A percentile compares a stretch with the other conserved stretches of the same genome.
These are phyloP conservation scores for Eucalyptus curtisii DNA, from an alignment of 345 rosid species.

Conservation along the genomic window DNA sequence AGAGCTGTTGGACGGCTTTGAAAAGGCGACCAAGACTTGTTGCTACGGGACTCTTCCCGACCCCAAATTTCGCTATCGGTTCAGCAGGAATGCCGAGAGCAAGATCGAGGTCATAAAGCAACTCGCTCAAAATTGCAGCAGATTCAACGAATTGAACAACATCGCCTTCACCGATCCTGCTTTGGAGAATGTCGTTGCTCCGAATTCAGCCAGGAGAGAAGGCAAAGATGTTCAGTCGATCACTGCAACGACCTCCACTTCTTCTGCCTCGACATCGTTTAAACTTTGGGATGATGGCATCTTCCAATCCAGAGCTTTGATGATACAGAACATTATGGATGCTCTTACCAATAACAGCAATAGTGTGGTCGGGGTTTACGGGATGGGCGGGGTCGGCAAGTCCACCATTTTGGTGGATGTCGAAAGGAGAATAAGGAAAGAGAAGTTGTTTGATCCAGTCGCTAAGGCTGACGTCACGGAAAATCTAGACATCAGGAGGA, in stretches of 20 bases:
- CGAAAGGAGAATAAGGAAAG: fast-evolving
- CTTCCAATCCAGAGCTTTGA: no score
- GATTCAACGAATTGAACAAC: background rate
- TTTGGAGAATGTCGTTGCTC: fast-evolving
- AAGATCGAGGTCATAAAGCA: fast-evolving
- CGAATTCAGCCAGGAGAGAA: fast-evolving
- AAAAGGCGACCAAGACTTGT: background rate
- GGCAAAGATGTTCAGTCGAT: background rate
- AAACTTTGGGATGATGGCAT: fast-evolving
- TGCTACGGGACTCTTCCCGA: background rate
- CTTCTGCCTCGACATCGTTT: fast-evolving
- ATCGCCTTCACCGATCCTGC: fast-evolving
- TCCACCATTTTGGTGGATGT: background rate
- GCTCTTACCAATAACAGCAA: background rate
- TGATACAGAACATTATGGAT: no score
- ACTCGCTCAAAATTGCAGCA: fast-evolving
- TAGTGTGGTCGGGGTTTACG: background rate
- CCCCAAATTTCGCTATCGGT: background rate
- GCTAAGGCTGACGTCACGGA: background rate
- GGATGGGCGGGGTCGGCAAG: background rate
- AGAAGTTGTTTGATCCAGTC: background rate
- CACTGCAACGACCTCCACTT: fast-evolving
- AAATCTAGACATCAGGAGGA: no score
- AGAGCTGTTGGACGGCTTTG: fast-evolving
- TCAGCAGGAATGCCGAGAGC: background rate